Percentiles rank a stretch among this genome's conserved stretches.
These are phyloP conservation scores for Leishmania major DNA, from an alignment of 208 protist genomes.

Conservation along the genomic window DNA sequence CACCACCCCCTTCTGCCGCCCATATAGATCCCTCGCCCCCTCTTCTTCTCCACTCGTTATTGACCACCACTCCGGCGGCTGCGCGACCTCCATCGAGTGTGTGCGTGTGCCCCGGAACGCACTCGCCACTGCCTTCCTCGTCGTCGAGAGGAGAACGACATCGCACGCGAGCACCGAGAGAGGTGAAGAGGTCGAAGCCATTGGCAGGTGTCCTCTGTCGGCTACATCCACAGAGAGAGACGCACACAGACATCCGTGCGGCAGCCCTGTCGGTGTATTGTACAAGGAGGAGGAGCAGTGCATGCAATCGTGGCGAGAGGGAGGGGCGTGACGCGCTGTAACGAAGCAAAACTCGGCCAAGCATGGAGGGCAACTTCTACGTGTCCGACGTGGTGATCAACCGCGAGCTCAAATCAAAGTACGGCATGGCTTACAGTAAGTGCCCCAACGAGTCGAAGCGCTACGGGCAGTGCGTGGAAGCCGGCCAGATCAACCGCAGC, in stretches of 20 bases:
- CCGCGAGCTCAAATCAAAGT: conserved; percentile 57
- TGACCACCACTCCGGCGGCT: too few relatives aligned
- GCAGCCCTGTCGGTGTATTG: background rate
- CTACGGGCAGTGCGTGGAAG: conserved; percentile 81
- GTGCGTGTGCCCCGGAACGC: too few relatives aligned
- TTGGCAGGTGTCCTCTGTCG: too few relatives aligned
- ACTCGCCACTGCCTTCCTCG: too few relatives aligned
- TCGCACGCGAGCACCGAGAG: too few relatives aligned
- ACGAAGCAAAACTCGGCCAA: background rate
- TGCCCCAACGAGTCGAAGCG: conserved; percentile 53
- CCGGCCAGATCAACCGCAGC: conserved; percentile 72
- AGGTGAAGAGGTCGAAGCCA: background rate
- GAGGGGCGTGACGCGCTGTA: background rate
- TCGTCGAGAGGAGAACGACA: too few relatives aligned
- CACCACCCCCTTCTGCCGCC: too few relatives aligned
- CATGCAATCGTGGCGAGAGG: background rate
- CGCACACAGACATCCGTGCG: too few relatives aligned
- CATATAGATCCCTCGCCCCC: background rate
- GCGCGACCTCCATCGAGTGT: too few relatives aligned
- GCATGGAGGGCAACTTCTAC: conserved; percentile 91
- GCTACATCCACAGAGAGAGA: too few relatives aligned
- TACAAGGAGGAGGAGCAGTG: background rate
- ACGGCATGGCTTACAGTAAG: conserved; percentile 55
- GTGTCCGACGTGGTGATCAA: conserved; percentile 74
- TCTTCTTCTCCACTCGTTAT: background rate